Evolutionary conservation across 2,329 filamentous ascomycete genomes (phyloP).

Genomic region (Zalaria sp.): DNA sequence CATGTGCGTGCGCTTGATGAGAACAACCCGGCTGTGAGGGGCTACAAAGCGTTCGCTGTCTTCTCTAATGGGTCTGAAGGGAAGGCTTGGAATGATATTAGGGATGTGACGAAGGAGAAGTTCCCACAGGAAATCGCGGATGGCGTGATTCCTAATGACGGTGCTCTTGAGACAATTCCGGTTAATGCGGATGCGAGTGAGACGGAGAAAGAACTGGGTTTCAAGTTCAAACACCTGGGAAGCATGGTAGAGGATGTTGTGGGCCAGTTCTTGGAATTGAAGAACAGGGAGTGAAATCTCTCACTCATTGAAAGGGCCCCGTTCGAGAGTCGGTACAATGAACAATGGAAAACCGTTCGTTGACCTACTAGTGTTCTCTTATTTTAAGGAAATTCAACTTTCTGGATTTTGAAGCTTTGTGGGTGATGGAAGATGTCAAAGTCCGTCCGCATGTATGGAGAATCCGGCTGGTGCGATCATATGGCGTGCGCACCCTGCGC

Average conservation of each 20-base stretch:
- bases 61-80: not conserved
- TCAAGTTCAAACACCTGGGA: conserved; percentile 6
- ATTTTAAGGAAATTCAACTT: too few species aligned
- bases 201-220: conserved; percentile 9
- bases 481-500: too few species aligned
- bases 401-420: too few species aligned
- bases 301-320: too few species aligned
- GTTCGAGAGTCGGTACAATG: too few species aligned
- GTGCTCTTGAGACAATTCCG: conserved; percentile 6
- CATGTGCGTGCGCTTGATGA: conserved; percentile 16
- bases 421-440: too few species aligned
- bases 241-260: conserved; percentile 7
- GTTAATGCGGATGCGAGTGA: conserved; percentile 6
- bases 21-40: conserved; percentile 1
- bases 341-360: too few species aligned
- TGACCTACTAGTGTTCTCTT: too few species aligned
- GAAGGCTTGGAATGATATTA: conserved; percentile 8
- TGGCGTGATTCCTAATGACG: conserved; percentile 2
- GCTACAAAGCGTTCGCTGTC: not conserved
- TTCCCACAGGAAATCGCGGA: conserved; percentile 8
- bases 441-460: too few species aligned
- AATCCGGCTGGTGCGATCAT: too few species aligned
- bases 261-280: conserved; percentile 8
- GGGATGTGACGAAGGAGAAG: conserved; percentile 6
- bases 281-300: too few species aligned